Conservation (phyloP, 345 rosid species). For the Cochlearia excelsa region DNA sequence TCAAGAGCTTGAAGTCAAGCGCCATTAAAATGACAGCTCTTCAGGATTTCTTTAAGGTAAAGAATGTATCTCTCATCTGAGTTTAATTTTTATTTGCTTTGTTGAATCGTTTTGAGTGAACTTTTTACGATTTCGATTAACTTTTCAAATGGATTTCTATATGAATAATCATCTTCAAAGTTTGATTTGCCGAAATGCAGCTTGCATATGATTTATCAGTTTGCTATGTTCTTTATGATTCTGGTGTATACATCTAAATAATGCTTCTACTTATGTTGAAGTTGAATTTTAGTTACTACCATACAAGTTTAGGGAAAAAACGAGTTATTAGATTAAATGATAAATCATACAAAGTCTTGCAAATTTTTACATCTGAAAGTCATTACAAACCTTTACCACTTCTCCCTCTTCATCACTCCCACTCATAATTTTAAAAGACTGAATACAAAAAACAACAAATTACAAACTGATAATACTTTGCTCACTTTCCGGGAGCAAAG, state of each 20-base stretch:
- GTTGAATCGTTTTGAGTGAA: slow-evolving; percentile 5
- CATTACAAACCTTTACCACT: too few species aligned
- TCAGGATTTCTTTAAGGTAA: slow-evolving; percentile 73
- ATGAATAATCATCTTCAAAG: too few species aligned
- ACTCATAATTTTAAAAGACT: too few species aligned
- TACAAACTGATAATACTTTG: slow-evolving; percentile 3
- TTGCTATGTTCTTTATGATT: too few species aligned
- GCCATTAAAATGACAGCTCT: slow-evolving; percentile 67
- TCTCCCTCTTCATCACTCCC: too few species aligned
- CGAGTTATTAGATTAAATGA: not conserved
- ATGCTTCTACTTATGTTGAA: too few species aligned
- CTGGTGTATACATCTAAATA: too few species aligned
- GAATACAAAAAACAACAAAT: slow-evolving; percentile 32
- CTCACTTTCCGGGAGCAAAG: slow-evolving; percentile 53
- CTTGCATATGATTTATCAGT: too few species aligned
- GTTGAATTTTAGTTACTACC: too few species aligned
- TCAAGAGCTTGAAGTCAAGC: slow-evolving; percentile 67
- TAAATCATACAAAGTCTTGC: slow-evolving; percentile 23
- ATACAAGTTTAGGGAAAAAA: too few species aligned
- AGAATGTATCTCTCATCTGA: slow-evolving; percentile 32
- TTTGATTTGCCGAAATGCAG: too few species aligned
- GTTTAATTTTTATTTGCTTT: slow-evolving; percentile 9
- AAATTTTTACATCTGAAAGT: slow-evolving; percentile 10
- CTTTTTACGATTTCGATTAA: not conserved
- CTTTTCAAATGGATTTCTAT: slow-evolving; percentile 17